Evolutionary conservation across 2,329 filamentous ascomycete species (phyloP).

Genomic region (Penicillium paneum): DNA sequence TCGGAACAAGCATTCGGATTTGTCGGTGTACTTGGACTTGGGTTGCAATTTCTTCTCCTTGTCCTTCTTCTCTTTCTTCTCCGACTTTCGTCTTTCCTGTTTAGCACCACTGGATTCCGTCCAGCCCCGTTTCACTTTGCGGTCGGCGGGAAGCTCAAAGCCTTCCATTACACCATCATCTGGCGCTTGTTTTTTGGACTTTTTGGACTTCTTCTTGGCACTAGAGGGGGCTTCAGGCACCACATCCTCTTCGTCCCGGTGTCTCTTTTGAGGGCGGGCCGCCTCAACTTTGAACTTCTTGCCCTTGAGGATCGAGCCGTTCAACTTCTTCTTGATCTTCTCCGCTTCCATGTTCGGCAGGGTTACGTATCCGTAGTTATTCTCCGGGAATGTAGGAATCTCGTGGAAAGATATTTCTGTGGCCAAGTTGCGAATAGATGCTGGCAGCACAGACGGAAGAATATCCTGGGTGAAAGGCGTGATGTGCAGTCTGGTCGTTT

Average conservation of each 20-base stretch:
- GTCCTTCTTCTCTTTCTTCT: conserved; percentile 53
- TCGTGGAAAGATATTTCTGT: conserved; percentile 84
- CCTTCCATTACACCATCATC: conserved; percentile 55
- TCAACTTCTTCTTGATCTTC: conserved; percentile 86
- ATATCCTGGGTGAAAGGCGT: conserved; percentile 77
- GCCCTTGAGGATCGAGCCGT: conserved; percentile 81
- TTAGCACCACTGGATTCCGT: conserved; percentile 60
- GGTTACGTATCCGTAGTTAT: conserved; percentile 84
- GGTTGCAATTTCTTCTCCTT: conserved; percentile 56
- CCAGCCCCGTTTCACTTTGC: conserved; percentile 87
- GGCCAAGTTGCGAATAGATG: conserved; percentile 62
- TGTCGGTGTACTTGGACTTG: conserved; percentile 76
- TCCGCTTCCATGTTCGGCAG: conserved; percentile 77
- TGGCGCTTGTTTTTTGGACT: conserved; percentile 50
- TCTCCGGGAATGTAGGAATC: conserved; percentile 84
- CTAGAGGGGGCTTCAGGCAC: conserved; percentile 39
- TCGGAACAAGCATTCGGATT: conserved; percentile 80
- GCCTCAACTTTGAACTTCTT: conserved; percentile 80
- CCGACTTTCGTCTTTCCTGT: conserved; percentile 44
- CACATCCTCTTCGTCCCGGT: conserved; percentile 40
- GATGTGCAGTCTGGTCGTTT: conserved; percentile 69
- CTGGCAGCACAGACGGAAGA: conserved; percentile 67
- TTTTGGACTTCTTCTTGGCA: conserved; percentile 47
- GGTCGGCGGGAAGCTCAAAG: conserved; percentile 66
- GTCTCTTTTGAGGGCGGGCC: conserved; percentile 64